These are phyloP conservation scores for Tuber melanosporum DNA, from an alignment of 495 filamentous ascomycete species.

Conservation along the genomic window DNA sequence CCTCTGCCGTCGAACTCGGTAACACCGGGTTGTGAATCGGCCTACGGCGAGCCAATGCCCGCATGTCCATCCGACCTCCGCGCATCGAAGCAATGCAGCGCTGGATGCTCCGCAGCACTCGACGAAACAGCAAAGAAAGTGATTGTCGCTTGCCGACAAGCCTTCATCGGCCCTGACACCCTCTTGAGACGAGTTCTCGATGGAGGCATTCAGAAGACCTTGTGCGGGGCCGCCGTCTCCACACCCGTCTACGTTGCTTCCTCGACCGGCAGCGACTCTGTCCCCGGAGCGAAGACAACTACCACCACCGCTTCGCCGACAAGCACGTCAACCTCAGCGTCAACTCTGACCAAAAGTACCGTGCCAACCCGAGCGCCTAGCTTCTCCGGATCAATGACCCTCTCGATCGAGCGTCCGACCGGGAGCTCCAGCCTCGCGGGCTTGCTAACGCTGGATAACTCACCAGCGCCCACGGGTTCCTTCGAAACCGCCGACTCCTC, in stretches of 20 bases:
- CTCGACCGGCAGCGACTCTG: neutral
- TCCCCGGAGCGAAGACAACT: neutral
- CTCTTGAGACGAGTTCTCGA: slow-evolving; percentile 27
- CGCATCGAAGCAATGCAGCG: slow-evolving; percentile 12
- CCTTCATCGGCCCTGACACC: slow-evolving; percentile 23
- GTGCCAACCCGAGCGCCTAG: neutral
- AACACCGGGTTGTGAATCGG: slow-evolving; percentile 21
- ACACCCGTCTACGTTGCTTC: neutral
- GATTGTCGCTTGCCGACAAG: slow-evolving; percentile 27
- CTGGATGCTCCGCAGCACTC: slow-evolving; percentile 18
- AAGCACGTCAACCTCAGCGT: neutral
- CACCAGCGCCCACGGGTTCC: neutral
- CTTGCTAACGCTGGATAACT: neutral
- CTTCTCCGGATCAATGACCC: slow-evolving; percentile 22
- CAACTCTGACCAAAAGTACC: neutral
- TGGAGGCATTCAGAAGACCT: slow-evolving; percentile 17
- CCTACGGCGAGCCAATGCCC: slow-evolving; percentile 20
- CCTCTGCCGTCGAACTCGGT: slow-evolving; percentile 15
- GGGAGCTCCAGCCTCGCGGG: neutral
- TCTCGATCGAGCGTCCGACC: neutral
- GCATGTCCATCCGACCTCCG: slow-evolving; percentile 19
- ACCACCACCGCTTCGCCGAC: neutral
- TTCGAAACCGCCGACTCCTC: neutral
- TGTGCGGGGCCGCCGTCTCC: slow-evolving; percentile 18
- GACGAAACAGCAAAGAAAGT: slow-evolving; percentile 3